Percentiles rank a stretch among this genome's conserved stretches.
phyloP scores from a whole-genome alignment of 208 protist genomes.

The Angomonas ambiguus region DNA sequence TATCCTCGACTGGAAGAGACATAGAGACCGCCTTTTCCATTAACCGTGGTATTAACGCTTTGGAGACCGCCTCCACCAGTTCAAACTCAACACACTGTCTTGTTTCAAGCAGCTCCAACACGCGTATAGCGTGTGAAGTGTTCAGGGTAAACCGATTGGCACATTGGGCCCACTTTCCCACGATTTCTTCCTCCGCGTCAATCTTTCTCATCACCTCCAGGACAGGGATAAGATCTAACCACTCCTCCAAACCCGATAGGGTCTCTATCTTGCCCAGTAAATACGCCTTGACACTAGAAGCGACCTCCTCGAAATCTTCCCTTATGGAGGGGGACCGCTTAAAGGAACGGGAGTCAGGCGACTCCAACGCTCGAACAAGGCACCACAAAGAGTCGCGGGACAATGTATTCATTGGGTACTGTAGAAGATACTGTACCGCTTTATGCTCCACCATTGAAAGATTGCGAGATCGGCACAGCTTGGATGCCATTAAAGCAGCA shows the following conservation, averaged over 20 bases:
- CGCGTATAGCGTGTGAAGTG: neutral
- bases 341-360: neutral
- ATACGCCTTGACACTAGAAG: neutral
- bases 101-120: neutral
- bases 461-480: neutral
- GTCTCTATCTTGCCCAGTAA: neutral
- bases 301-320: neutral
- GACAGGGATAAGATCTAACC: neutral
- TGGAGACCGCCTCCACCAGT: neutral
- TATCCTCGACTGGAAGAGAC: neutral
- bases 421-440: neutral
- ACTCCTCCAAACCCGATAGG: neutral
- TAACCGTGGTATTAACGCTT: neutral
- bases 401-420: neutral
- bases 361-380: neutral
- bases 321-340: neutral
- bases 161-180: neutral
- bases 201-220: neutral
- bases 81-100: neutral
- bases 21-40: neutral
- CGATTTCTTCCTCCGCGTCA: neutral
- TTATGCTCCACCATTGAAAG: neutral
- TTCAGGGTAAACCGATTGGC: neutral
- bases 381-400: neutral
- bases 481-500: neutral